A percentile compares a stretch with the other conserved stretches of the same genome.
Evolutionary conservation across 2,329 filamentous ascomycete species (phyloP).

Genomic region (Pestalotiopsis sp.): DNA sequence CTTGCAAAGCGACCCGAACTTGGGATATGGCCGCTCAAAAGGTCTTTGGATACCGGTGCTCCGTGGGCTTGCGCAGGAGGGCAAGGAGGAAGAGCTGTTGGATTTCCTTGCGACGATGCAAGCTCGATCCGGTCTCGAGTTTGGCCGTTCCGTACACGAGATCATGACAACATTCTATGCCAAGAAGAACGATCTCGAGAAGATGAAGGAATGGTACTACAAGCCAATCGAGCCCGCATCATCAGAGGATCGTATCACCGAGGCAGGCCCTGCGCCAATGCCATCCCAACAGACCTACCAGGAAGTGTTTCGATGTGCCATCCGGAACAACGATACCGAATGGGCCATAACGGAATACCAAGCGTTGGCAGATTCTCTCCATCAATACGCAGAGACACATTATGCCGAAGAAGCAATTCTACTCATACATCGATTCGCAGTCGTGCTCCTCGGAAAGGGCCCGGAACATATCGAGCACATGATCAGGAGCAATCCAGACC

Average conservation of each 20-base stretch:
- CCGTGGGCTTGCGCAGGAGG: conserved; percentile 63
- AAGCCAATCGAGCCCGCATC: conserved; percentile 47
- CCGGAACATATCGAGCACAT: conserved; percentile 74
- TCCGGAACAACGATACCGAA: conserved; percentile 58
- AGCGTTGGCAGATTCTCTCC: conserved; percentile 44
- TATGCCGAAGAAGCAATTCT: conserved; percentile 67
- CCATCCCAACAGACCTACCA: conserved; percentile 51
- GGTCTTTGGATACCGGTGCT: conserved; percentile 54
- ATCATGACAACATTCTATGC: conserved; percentile 67
- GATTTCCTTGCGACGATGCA: conserved; percentile 54
- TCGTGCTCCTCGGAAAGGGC: conserved; percentile 67
- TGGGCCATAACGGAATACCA: conserved; percentile 67
- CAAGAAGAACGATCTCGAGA: conserved; percentile 54
- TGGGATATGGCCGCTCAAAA: conserved; percentile 35
- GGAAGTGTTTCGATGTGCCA: conserved; percentile 62
- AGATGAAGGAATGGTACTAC: conserved; percentile 70
- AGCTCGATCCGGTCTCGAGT: conserved; percentile 46
- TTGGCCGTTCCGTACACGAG: conserved; percentile 48
- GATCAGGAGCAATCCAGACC: conserved; percentile 56
- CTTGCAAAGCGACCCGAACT: conserved; percentile 11
- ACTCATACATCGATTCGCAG: conserved; percentile 66
- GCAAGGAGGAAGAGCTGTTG: conserved; percentile 59
- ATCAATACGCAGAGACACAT: conserved; percentile 18
- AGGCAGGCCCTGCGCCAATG: not conserved
- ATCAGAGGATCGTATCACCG: not conserved